Percentiles rank a stretch among this genome's conserved stretches.
These are phyloP conservation scores for Polytrichum formosum DNA, from an alignment of 225 moss, liverwort and hornwort genomes.

Conservation along the genomic window DNA sequence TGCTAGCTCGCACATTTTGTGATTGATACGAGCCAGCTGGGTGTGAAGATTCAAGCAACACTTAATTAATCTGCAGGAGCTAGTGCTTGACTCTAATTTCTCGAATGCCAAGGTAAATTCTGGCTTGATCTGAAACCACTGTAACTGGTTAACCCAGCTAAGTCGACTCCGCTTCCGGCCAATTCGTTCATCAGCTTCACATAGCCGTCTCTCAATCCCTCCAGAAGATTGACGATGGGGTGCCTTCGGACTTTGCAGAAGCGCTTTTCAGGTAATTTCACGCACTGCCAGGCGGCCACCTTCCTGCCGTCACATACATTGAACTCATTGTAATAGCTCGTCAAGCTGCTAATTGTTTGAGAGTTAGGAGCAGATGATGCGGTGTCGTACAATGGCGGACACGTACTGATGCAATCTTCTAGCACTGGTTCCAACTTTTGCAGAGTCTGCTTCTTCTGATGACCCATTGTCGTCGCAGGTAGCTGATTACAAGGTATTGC, in stretches of 20 bases:
- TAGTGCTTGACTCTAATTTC: not conserved
- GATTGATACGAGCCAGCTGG: too few relatives aligned
- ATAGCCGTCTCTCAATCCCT: slow-evolving; percentile 33
- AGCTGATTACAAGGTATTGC: too few relatives aligned
- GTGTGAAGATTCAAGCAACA: too few relatives aligned
- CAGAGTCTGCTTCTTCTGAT: slow-evolving; percentile 12
- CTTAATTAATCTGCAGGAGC: too few relatives aligned
- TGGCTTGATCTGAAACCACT: slow-evolving; percentile 16
- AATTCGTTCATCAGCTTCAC: slow-evolving; percentile 43
- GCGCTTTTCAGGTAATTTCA: too few relatives aligned
- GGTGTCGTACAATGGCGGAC: not conserved
- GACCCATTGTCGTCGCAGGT: too few relatives aligned
- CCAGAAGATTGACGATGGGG: slow-evolving; percentile 11
- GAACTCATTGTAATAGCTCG: too few relatives aligned
- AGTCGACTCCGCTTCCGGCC: slow-evolving; percentile 30
- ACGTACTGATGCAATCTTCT: not conserved
- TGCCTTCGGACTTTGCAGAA: not conserved
- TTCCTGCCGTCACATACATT: too few relatives aligned
- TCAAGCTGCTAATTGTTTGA: too few relatives aligned
- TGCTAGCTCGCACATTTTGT: too few relatives aligned
- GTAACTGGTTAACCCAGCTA: slow-evolving; percentile 17
- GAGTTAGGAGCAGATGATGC: too few relatives aligned
- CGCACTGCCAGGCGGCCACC: too few relatives aligned
- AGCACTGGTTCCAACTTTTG: not conserved
- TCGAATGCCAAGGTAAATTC: slow-evolving; percentile 1